Percentiles rank a stretch among this genome's conserved stretches.
Evolutionary conservation across 352 stramenopile species (phyloP).

Genomic region (Phytophthora capsici): DNA sequence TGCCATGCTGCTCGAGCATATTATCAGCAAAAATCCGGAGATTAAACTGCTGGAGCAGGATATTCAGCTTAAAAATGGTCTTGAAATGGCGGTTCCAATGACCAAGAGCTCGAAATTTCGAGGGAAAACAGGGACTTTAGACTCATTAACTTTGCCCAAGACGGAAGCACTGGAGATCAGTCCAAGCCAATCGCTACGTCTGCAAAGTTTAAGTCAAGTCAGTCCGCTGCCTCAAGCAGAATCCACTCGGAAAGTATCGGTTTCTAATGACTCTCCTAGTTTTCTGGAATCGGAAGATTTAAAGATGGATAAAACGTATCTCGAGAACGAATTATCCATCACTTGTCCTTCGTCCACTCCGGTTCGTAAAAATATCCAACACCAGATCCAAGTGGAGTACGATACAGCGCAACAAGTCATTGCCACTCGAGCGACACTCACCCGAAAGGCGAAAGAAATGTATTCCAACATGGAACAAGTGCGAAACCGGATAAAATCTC

Average conservation of each 20-base stretch:
- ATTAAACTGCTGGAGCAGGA: slow-evolving; percentile 49
- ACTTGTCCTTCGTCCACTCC: slow-evolving; percentile 31
- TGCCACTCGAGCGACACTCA: slow-evolving; percentile 46
- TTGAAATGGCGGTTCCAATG: neutral
- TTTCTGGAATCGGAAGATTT: slow-evolving; percentile 56
- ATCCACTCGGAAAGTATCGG: slow-evolving; percentile 35
- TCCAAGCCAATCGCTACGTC: slow-evolving; percentile 30
- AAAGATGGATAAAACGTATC: slow-evolving; percentile 65
- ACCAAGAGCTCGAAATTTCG: slow-evolving; percentile 10
- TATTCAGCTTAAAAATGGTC: slow-evolving; percentile 10
- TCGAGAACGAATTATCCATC: slow-evolving; percentile 64
- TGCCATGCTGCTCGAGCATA: slow-evolving; percentile 67
- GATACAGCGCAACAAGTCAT: slow-evolving; percentile 46
- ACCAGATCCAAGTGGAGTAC: slow-evolving; percentile 50
- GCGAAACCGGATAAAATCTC: slow-evolving; percentile 13
- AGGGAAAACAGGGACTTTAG: slow-evolving; percentile 8
- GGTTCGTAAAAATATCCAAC: slow-evolving; percentile 34
- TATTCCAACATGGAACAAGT: slow-evolving; percentile 55
- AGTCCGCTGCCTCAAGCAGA: slow-evolving; percentile 43
- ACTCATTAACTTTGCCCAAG: no score
- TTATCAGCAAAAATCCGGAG: slow-evolving; percentile 70
- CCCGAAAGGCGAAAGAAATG: slow-evolving; percentile 60
- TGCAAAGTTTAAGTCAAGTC: slow-evolving; percentile 63
- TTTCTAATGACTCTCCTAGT: slow-evolving; percentile 12
- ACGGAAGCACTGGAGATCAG: no score